Percentiles rank a stretch among this genome's conserved stretches.
phyloP scores from a whole-genome alignment of 768 basidiomycete species.

The Coprinopsis sp. region DNA sequence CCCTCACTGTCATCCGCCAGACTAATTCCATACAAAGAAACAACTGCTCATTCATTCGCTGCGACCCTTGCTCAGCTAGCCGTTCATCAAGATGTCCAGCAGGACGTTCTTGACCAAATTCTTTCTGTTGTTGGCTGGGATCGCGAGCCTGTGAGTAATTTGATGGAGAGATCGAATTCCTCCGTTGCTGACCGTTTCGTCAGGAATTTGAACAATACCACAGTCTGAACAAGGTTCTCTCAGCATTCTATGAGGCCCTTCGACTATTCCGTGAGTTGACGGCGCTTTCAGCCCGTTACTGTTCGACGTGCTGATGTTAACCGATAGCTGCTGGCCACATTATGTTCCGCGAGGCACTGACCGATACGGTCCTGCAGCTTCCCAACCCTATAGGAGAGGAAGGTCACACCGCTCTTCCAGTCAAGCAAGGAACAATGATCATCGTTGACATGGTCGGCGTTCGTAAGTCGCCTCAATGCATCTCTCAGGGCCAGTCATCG shows the following conservation, averaged over 20 bases:
- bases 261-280: conserved; percentile 41
- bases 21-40: conserved; percentile 29
- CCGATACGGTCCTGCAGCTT: conserved; percentile 37
- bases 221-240: no score
- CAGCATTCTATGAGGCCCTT: conserved; percentile 40
- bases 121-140: no score
- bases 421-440: conserved; percentile 38
- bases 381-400: conserved; percentile 38
- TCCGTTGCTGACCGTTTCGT: neutral
- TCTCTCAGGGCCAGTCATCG: neutral
- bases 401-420: conserved; percentile 29
- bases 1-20: neutral
- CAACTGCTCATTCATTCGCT: no score
- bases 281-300: no score
- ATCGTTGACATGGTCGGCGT: conserved; percentile 46
- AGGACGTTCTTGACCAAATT: conserved; percentile 42
- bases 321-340: conserved; percentile 34
- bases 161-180: no score
- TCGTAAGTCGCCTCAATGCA: conserved; percentile 29
- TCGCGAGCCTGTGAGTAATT: conserved; percentile 30
- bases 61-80: conserved; percentile 44
- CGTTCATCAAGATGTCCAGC: conserved; percentile 41
- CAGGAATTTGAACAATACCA: no score
- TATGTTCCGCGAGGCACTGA: conserved; percentile 37
- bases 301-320: neutral